phyloP scores from a whole-genome alignment of 108 stramenopile species.

The Schizochytrium sp. region DNA sequence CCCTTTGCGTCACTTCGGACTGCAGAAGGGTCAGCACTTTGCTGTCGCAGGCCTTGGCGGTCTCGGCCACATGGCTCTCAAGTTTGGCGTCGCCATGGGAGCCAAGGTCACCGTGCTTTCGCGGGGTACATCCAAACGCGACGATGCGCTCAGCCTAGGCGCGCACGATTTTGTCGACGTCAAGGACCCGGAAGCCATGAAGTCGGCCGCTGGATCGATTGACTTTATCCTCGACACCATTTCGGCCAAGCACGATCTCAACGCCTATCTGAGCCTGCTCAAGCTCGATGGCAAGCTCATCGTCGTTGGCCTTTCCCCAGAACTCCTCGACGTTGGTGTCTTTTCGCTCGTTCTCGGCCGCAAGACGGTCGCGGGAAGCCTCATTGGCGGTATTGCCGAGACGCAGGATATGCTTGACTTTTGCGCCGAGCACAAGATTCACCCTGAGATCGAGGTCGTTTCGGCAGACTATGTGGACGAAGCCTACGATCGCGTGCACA shows the following conservation, averaged over 20 bases:
- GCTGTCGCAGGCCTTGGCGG: constrained; percentile 59
- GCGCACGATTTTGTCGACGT: constrained; percentile 24
- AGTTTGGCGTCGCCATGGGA: constrained; percentile 49
- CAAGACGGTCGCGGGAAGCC: constrained; percentile 27
- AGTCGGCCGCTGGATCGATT: constrained; percentile 28
- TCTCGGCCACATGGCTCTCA: constrained; percentile 53
- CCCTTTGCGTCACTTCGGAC: constrained; percentile 40
- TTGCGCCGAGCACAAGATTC: constrained; percentile 43
- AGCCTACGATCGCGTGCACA: not conserved
- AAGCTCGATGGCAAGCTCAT: constrained; percentile 33
- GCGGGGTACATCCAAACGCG: constrained; percentile 40
- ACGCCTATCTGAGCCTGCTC: constrained; percentile 26
- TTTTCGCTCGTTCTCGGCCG: constrained; percentile 22
- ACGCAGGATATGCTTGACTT: constrained; percentile 56
- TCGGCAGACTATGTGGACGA: not conserved
- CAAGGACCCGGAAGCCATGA: constrained; percentile 1
- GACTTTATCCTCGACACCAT: constrained; percentile 52
- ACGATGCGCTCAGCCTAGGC: constrained; percentile 34
- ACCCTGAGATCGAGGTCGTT: constrained; percentile 41
- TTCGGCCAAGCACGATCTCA: constrained; percentile 35
- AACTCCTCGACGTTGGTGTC: constrained; percentile 21
- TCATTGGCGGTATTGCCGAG: constrained; percentile 50
- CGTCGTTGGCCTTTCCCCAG: constrained; percentile 29
- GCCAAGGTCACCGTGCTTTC: constrained; percentile 39
- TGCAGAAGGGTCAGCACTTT: constrained; percentile 29